Base-by-base conservation (phyloP, 306 rosid genomes). In the Lithocarpus polystachyus region DNA sequence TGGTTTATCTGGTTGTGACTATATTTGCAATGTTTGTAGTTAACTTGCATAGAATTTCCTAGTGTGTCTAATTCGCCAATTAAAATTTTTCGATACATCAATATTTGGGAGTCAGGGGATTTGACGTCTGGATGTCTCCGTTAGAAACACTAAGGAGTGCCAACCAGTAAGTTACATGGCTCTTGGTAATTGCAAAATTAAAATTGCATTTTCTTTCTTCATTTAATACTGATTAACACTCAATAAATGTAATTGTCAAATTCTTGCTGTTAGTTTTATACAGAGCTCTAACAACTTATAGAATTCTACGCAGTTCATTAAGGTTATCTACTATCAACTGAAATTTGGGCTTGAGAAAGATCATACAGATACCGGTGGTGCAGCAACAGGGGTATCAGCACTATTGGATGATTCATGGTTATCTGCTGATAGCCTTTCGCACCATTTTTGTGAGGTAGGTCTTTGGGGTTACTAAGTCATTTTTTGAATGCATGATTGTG, bases 381-480 rank as follows among this genome's bases (percentile, higher is more conserved):
- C 31, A 37, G 89, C 75, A 74, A 78, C 71, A 69, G 74, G 87
- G 71, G 82, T 79, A 72, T 79, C 87, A 53, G 70, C 83, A 45
- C 70, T 90, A 76, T 70, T 91, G 64, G 97, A 92, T 71, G 97
- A 94, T 79, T 92, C 97, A 35, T 92, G 90, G 97, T 83, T 91
- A 85, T 83, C 88, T 59, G 64, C 87, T 8, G 91, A 91, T 72
- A 89, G 93, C 84, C 89, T 94, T 81, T 77, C 91, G 79, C 81
- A 89, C 82, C 89, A 73, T 80, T 90, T 92, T 65, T 94, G 89
- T 75, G 92, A 94, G 94, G 97, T 91, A 82, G 45, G 37, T 60
- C 33, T 31, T 14, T 73, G 73, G 53, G 29, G 61, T 45, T 67
- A 75, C 68, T 31, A 23, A 45, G 31, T 45, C 71, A 62, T 65